These are phyloP conservation scores for Xylaria scruposa DNA, from an alignment of 495 filamentous ascomycete genomes.

Conservation along the genomic window DNA sequence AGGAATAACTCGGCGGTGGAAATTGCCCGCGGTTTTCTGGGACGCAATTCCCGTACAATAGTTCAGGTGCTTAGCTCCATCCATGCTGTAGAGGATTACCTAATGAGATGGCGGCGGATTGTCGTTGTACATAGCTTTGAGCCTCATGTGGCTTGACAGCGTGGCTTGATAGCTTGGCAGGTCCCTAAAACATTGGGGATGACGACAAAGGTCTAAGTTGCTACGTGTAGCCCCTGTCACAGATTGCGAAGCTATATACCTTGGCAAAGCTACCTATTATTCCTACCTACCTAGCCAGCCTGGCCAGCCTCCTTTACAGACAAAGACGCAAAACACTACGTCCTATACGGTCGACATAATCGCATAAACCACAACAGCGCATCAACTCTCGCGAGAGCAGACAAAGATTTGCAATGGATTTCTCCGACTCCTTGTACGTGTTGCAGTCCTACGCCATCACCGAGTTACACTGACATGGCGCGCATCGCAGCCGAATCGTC, in stretches of 20 bases:
- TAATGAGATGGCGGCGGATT: neutral
- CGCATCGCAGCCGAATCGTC: constrained; percentile 76
- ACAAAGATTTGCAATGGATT: constrained; percentile 47
- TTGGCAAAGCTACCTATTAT: neutral
- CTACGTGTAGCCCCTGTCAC: constrained; percentile 9
- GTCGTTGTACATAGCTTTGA: neutral
- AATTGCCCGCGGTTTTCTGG: constrained; percentile 22
- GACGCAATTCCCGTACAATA: neutral
- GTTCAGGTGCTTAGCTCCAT: no score
- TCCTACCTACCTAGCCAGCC: neutral
- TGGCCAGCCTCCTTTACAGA: constrained; percentile 10
- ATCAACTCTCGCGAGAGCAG: neutral
- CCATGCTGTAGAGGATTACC: no score
- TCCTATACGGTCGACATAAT: no score
- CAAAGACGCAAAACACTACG: no score
- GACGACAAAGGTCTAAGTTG: constrained; percentile 19
- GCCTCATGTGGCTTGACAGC: constrained; percentile 17
- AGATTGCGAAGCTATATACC: constrained; percentile 3
- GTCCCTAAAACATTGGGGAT: neutral
- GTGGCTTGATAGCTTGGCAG: neutral
- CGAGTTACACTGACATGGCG: constrained; percentile 30
- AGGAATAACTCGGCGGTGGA: constrained; percentile 4
- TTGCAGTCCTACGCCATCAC: neutral
- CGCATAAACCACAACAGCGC: no score
- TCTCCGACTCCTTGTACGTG: constrained; percentile 56